A percentile compares a stretch with the other conserved stretches of the same genome.
Evolutionary conservation across 208 protist genomes (phyloP).

Genomic region (Trypanosoma melophagium): DNA sequence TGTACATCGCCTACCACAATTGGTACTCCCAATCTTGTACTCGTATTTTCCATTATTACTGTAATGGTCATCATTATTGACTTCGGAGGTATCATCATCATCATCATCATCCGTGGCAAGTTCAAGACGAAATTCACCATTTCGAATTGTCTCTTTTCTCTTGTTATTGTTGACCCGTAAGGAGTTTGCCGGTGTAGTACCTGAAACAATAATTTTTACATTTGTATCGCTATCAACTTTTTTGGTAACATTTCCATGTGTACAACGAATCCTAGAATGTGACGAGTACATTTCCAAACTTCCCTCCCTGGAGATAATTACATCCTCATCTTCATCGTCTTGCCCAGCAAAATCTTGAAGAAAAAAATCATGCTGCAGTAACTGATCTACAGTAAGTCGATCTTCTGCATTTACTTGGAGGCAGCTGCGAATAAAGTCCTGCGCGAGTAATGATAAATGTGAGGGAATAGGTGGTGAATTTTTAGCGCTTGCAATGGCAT

Average conservation of each 20-base stretch:
- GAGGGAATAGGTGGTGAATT: slow-evolving; percentile 57
- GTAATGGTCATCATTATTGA: background rate
- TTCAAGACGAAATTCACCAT: slow-evolving; percentile 26
- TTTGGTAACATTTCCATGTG: slow-evolving; percentile 27
- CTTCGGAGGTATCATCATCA: slow-evolving; percentile 14
- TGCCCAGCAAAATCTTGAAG: slow-evolving; percentile 37
- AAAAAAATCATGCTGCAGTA: slow-evolving; percentile 84
- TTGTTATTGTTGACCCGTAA: background rate
- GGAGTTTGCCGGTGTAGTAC: background rate
- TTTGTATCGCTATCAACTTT: slow-evolving; percentile 10
- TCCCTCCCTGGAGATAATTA: slow-evolving; percentile 41
- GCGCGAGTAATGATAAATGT: slow-evolving; percentile 47
- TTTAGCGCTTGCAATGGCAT: slow-evolving; percentile 63
- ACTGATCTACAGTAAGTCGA: slow-evolving; percentile 48
- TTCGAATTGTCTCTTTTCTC: background rate
- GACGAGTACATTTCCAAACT: slow-evolving; percentile 25
- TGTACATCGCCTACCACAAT: too few relatives aligned
- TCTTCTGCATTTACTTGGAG: slow-evolving; percentile 62
- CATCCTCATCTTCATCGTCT: slow-evolving; percentile 39
- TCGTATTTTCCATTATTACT: slow-evolving; percentile 3
- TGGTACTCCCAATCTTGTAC: background rate
- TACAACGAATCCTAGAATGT: slow-evolving; percentile 28
- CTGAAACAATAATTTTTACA: background rate
- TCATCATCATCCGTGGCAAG: slow-evolving; percentile 27
- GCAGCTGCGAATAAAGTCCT: slow-evolving; percentile 67